phyloP scores from a whole-genome alignment of 2,329 filamentous ascomycete species.

The Aspergillus uvarum region DNA sequence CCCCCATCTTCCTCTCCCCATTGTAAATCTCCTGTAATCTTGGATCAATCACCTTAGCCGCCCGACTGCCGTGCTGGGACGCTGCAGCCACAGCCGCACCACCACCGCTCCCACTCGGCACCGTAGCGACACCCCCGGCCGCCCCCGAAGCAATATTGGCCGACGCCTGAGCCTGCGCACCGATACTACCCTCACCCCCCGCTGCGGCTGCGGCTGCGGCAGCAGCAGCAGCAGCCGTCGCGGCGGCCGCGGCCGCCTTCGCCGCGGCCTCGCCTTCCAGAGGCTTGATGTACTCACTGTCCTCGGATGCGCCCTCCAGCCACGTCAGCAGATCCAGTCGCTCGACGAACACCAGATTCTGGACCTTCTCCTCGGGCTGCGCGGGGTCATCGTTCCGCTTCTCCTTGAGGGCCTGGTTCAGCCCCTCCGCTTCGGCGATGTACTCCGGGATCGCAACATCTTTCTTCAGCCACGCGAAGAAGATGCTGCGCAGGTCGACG shows the following conservation, averaged over 20 bases:
- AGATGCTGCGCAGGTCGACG: slow-evolving; percentile 89
- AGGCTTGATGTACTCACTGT: slow-evolving; percentile 89
- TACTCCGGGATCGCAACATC: slow-evolving; percentile 89
- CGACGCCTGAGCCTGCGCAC: slow-evolving; percentile 41
- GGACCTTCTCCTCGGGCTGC: slow-evolving; percentile 60
- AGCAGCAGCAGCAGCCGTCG: slow-evolving; percentile 6
- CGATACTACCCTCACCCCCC: not conserved
- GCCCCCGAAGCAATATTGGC: slow-evolving; percentile 54
- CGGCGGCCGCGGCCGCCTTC: slow-evolving; percentile 40
- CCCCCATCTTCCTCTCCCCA: slow-evolving; percentile 85
- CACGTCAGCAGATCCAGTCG: slow-evolving; percentile 88
- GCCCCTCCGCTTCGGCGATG: slow-evolving; percentile 74
- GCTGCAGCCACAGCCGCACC: slow-evolving; percentile 42
- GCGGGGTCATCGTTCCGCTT: slow-evolving; percentile 28
- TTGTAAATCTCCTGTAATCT: slow-evolving; percentile 84
- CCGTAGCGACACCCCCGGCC: slow-evolving; percentile 43
- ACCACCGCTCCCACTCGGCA: slow-evolving; percentile 41
- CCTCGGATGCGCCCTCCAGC: slow-evolving; percentile 84
- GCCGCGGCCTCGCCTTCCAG: slow-evolving; percentile 61
- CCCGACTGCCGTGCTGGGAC: slow-evolving; percentile 43
- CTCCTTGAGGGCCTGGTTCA: slow-evolving; percentile 71
- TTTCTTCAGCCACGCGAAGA: slow-evolving; percentile 93
- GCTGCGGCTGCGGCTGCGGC: too few species aligned
- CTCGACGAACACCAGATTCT: slow-evolving; percentile 89
- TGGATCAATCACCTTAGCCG: slow-evolving; percentile 73